A percentile compares a stretch with the other conserved stretches of the same genome.
These are phyloP conservation scores for Phytophthora megakarya DNA, from an alignment of 352 stramenopile genomes.

Conservation along the genomic window DNA sequence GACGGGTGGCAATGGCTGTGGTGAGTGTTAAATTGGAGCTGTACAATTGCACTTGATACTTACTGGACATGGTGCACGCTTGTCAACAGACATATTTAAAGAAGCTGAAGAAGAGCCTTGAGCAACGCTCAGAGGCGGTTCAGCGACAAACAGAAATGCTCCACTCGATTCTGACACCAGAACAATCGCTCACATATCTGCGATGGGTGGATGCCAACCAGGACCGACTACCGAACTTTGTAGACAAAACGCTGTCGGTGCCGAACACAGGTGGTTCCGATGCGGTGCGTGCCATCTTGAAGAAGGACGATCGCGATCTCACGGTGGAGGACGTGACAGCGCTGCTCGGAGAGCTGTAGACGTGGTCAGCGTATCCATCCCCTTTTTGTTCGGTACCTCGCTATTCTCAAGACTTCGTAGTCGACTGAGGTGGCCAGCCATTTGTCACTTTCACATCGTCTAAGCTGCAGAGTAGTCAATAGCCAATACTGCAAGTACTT, in stretches of 20 bases:
- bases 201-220: slow-evolving; percentile 85
- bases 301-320: slow-evolving; percentile 84
- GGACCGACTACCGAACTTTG: slow-evolving; percentile 61
- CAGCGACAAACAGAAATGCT: slow-evolving; percentile 82
- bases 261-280: slow-evolving; percentile 62
- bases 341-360: slow-evolving; percentile 69
- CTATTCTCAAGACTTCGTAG: slow-evolving; percentile 11
- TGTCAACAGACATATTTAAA: slow-evolving; percentile 83
- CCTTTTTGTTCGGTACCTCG: slow-evolving; percentile 19
- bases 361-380: neutral
- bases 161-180: slow-evolving; percentile 84
- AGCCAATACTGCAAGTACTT: neutral
- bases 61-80: neutral
- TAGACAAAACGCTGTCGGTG: slow-evolving; percentile 67
- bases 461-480: slow-evolving; percentile 14
- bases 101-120: slow-evolving; percentile 85
- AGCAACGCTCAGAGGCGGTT: slow-evolving; percentile 78
- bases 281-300: slow-evolving; percentile 74
- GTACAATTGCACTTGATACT: neutral
- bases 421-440: slow-evolving; percentile 8
- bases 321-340: slow-evolving; percentile 87
- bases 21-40: slow-evolving; percentile 37
- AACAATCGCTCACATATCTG: slow-evolving; percentile 85
- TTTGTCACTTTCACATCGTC: slow-evolving; percentile 21
- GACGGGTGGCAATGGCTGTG: slow-evolving; percentile 82